Evolutionary conservation across 768 basidiomycete genomes (phyloP).

Genomic region (Infundibulicybe gibba): DNA sequence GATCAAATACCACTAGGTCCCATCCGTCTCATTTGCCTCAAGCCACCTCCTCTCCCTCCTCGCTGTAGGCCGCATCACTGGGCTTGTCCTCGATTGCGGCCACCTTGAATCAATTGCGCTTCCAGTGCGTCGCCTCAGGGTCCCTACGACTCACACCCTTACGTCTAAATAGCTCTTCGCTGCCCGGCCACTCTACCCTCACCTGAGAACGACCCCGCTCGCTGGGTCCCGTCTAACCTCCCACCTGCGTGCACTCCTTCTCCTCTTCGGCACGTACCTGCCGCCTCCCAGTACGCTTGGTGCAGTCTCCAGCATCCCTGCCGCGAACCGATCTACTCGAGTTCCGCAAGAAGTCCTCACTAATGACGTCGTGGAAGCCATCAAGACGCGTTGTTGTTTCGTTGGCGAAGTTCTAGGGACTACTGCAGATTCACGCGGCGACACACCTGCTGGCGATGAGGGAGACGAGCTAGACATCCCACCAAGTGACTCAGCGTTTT

Average conservation of each 20-base stretch:
- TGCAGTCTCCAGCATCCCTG: slow-evolving; percentile 58
- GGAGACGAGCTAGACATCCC: slow-evolving; percentile 37
- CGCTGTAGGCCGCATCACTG: slow-evolving; percentile 85
- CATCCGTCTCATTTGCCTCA: slow-evolving; percentile 90
- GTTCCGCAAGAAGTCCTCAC: slow-evolving; percentile 81
- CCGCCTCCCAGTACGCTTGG: slow-evolving; percentile 75
- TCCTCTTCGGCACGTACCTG: slow-evolving; percentile 81
- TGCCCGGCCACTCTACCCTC: slow-evolving; percentile 81
- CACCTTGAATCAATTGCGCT: slow-evolving; percentile 86
- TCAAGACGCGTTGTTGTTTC: slow-evolving; percentile 88
- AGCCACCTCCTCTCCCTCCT: slow-evolving; percentile 84
- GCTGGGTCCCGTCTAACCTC: slow-evolving; percentile 81
- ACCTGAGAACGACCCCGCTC: slow-evolving; percentile 79
- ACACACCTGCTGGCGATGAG: slow-evolving; percentile 27
- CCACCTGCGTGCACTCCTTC: slow-evolving; percentile 78
- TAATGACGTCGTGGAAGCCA: slow-evolving; percentile 80
- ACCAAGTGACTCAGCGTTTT: slow-evolving; percentile 52
- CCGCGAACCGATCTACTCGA: slow-evolving; percentile 56
- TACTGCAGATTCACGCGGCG: slow-evolving; percentile 26
- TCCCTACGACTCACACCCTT: neutral
- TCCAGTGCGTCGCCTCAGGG: slow-evolving; percentile 54
- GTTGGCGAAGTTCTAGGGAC: slow-evolving; percentile 62
- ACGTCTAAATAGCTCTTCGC: slow-evolving; percentile 71
- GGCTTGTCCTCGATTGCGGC: slow-evolving; percentile 91
- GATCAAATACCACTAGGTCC: slow-evolving; percentile 53